Percentiles rank a stretch among this genome's conserved stretches.
These are phyloP conservation scores for Fagopyrum homotropicum DNA, from an alignment of 148 eudicot species.

Conservation along the genomic window DNA sequence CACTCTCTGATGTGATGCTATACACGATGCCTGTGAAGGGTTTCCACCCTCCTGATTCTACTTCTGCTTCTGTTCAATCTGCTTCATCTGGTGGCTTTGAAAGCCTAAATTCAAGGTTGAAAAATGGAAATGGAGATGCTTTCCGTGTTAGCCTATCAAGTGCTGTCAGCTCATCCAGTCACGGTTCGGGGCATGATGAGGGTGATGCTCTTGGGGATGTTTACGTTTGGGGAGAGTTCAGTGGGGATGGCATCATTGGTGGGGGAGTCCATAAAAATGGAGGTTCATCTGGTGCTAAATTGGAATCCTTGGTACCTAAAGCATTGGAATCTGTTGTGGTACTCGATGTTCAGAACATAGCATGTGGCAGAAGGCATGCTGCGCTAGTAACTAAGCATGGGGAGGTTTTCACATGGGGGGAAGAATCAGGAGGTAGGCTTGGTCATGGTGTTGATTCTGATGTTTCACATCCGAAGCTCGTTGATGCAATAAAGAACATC, in stretches of 20 bases:
- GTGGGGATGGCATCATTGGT: slow-evolving; percentile 46
- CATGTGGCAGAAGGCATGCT: slow-evolving; percentile 61
- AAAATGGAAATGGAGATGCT: slow-evolving; percentile 41
- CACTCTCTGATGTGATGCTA: slow-evolving; percentile 47
- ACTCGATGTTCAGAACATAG: slow-evolving; percentile 54
- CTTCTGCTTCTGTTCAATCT: slow-evolving; percentile 33
- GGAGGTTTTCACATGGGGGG: slow-evolving; percentile 70
- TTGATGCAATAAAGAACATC: slow-evolving; percentile 37
- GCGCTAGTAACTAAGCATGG: slow-evolving; percentile 65
- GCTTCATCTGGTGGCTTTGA: slow-evolving; percentile 42
- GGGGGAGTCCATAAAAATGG: slow-evolving; percentile 37
- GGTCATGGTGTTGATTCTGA: slow-evolving; percentile 71
- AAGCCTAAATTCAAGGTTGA: slow-evolving; percentile 29
- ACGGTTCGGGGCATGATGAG: slow-evolving; percentile 56
- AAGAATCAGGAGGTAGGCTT: slow-evolving; percentile 65
- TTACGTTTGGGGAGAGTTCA: slow-evolving; percentile 69
- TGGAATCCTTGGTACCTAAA: slow-evolving; percentile 47
- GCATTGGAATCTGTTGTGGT: slow-evolving; percentile 48
- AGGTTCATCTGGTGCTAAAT: slow-evolving; percentile 20
- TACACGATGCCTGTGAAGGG: slow-evolving; percentile 28
- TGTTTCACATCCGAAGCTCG: slow-evolving; percentile 49
- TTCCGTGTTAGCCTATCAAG: slow-evolving; percentile 61
- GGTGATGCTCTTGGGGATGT: slow-evolving; percentile 51
- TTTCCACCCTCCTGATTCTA: slow-evolving; percentile 31
- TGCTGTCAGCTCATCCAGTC: slow-evolving; percentile 63